These are phyloP conservation scores for Shiraia bambusicola DNA, from an alignment of 2,329 filamentous ascomycete species.

Conservation along the genomic window DNA sequence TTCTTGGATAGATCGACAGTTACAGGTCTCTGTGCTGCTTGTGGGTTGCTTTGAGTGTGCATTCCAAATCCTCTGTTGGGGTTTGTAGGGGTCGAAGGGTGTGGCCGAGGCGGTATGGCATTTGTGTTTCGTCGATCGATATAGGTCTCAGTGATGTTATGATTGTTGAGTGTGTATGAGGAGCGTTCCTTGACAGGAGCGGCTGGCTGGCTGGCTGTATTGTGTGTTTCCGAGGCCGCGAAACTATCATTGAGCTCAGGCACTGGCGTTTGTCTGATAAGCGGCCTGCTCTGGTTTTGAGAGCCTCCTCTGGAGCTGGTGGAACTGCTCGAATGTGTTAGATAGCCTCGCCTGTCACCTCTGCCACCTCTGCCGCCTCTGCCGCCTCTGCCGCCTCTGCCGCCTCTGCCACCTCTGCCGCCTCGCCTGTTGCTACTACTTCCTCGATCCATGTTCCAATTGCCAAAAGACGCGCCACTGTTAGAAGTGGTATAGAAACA, in stretches of 20 bases:
- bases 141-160: conserved; percentile 20
- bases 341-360: conserved; percentile 3
- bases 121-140: conserved; percentile 1
- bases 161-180: conserved; percentile 11
- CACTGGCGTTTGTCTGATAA: not conserved
- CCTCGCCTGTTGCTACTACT: conserved; percentile 3
- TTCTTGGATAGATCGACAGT: conserved; percentile 4
- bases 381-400: conserved; percentile 5
- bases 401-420: too few species aligned
- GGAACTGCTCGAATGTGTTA: conserved; percentile 18
- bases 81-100: not conserved
- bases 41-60: conserved; percentile 1
- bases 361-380: conserved; percentile 8
- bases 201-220: conserved; percentile 1
- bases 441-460: conserved; percentile 13
- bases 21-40: not conserved
- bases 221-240: conserved; percentile 3
- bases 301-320: conserved; percentile 14
- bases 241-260: not conserved
- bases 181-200: conserved; percentile 8
- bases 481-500: conserved; percentile 7
- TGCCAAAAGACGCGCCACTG: not conserved
- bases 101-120: not conserved
- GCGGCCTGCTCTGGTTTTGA: conserved; percentile 7
- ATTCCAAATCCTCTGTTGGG: not conserved